Evolutionary conservation across 2,329 filamentous ascomycete species (phyloP), one percentile per base, ranked within the genome.

Genomic region (Colletotrichum acutatum): DNA sequence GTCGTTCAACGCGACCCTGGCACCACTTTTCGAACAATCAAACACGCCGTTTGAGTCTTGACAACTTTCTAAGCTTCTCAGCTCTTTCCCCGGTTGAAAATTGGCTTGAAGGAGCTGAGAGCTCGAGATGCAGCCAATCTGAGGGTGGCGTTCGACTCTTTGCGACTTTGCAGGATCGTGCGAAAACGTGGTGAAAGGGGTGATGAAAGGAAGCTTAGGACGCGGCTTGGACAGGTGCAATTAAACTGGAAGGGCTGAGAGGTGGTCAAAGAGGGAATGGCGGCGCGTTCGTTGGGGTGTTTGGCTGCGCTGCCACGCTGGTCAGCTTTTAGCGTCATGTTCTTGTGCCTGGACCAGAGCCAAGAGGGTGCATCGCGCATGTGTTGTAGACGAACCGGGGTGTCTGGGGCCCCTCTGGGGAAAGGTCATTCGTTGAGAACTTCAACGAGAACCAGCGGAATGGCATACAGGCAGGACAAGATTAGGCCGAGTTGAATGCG

Each of bases 261-360:
- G 32, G 12, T 32, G 46, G 30, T 8, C 28, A 24, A 34, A 42
- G 37, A 24, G 5, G 46, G 61, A 26, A 65, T 9, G 32, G 22
- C 49, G 42, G 60, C 42, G n/a, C 46, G 19, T 42, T 42, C 26
- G 22, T 53, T 42, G 32, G 32, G 32, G 32, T 34, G 32, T 34
- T 34, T 34, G 9, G 22, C 30, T 14, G 32, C 32, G 22, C 52
- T 56, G 53, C 14, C 22, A 24, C 24, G 53, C 32, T 65, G 46
- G 49, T 56, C 62, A 42, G 52, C 52, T 30, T 65, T 56, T 65
- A 56, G 62, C 49, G 62, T 30, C 52, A 30, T 46, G 62, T 42
- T 26, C 62, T 32, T 56, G 62, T 16, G 62, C 32, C 32, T 63
- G 60, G 46, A 53, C 46, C 30, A 26, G 22, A 16, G 14, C 59